Evolutionary conservation across 768 basidiomycete genomes (phyloP).

Genomic region (Coprinellus aureogranulatus): DNA sequence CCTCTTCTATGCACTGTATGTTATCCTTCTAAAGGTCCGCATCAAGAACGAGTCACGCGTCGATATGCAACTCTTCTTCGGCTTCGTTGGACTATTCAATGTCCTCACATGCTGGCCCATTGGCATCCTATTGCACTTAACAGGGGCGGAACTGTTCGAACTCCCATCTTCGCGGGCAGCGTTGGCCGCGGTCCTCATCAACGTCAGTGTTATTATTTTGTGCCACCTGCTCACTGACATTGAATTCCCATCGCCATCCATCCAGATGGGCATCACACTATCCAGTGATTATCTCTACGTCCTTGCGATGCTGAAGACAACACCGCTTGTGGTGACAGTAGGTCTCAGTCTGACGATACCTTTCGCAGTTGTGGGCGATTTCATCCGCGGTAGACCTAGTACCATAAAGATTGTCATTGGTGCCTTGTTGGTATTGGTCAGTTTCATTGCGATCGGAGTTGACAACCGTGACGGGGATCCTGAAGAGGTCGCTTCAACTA

Average conservation of each 20-base stretch:
- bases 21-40: conserved; percentile 84
- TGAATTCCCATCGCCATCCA: conserved; percentile 25
- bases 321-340: conserved; percentile 88
- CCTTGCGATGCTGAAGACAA: conserved; percentile 93
- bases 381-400: conserved; percentile 36
- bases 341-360: conserved; percentile 94
- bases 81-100: conserved; percentile 89
- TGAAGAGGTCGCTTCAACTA: conserved; percentile 5
- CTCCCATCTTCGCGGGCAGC: conserved; percentile 52
- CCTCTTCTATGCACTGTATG: conserved; percentile 83
- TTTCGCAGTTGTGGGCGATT: conserved; percentile 81
- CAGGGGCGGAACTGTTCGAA: conserved; percentile 72
- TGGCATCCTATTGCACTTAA: conserved; percentile 70
- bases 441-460: conserved; percentile 54
- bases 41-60: conserved; percentile 79
- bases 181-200: conserved; percentile 36
- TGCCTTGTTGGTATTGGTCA: conserved; percentile 70
- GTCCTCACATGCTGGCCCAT: conserved; percentile 74
- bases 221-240: neutral
- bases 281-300: conserved; percentile 85
- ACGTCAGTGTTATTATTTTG: conserved; percentile 27
- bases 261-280: conserved; percentile 78
- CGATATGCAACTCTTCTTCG: conserved; percentile 94
- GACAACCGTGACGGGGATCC: conserved; percentile 23
- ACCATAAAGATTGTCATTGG: conserved; percentile 65